Base-by-base conservation (phyloP, 2,329 filamentous ascomycete genomes). In the Coniochaeta prunicola region DNA sequence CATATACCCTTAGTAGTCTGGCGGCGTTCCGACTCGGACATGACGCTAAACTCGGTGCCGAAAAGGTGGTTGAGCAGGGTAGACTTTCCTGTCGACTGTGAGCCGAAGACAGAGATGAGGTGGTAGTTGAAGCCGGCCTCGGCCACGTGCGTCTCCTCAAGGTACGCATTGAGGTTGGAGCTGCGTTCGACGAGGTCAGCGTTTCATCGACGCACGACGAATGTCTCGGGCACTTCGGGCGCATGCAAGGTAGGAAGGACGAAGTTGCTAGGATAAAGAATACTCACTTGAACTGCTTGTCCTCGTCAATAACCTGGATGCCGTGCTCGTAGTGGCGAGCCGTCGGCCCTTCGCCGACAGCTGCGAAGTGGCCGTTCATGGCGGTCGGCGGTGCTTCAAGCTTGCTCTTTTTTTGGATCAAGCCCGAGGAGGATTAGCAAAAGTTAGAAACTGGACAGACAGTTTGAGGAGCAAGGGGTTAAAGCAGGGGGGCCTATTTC, bases 1-100 rank as follows among this genome's bases (percentile, higher is more conserved):
- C 94, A 99, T 72, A 99, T 99, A 70, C 94, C 94, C 80, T 97
- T 99, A 50, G 94, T 99, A 0, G 94, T 99, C 80, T 99, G 94
- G 62, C 92, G 87, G 64, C 94, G 86, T 74, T 97, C 92, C 62
- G 86, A 82, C 80, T 99, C 94, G 67, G 91, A 91, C 94, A 99
- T 99, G 71, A 99, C 93, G 66, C 91, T 93, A 77, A 99, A 99
- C 59, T 92, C 83, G 65, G 94, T 99, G 63, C 91, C 91, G 72
- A 99, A 99, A 59, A 99, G 86, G 75, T 93, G 82, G 78, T 99
- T 99, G 64, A 99, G 86, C 53, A 99, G 83, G 6, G 94, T 99
- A 53, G 94, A 97, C 78, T 99, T 99, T 66, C 94, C 94, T 36
- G 94, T 99, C 24, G 94, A 97, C 80, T 99, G 94, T 59, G 93